Base-by-base conservation (phyloP, 2,329 filamentous ascomycete species). In the Xylaria digitata region DNA sequence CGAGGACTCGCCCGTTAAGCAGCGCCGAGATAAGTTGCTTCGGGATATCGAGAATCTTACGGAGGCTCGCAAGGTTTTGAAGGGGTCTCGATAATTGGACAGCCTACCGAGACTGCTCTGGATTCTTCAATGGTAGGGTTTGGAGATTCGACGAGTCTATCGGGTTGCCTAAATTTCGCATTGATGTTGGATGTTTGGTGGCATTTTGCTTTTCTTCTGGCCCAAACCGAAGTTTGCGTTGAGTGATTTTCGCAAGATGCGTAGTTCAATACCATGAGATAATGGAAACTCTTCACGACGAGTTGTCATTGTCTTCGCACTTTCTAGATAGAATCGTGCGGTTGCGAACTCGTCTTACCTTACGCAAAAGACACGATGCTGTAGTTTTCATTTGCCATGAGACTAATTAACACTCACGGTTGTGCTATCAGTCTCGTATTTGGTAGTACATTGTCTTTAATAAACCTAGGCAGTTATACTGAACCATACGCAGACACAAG, bases 1-100 rank as follows among this genome's bases (percentile, higher is more conserved):
- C 0, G 89, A 92, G 72, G 85, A 87, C 23, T 73, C 75, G 0
- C 72, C 72, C 0, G 76, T 80, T 0, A 80, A 78, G 50, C 76
- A 78, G 6, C 78, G 77, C 40, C 80, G 88, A 2, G 73, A 75
- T 34, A 78, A 78, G 40, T 71, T 90, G 15, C 74, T 69, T 0
- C 79, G 77, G 1, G 82, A 88, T 61, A 80, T 87, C 1, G 70
- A 78, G 32, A 83, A 80, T 8, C 74, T 87, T 15, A 77, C 82
- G 61, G 73, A 76, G 17, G 82, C 80, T 0, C 67, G 74, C 34
- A 71, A 70, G 32, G 73, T 77, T 6, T 50, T 77, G 67, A 75
- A 66, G 57, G 75, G 75, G 8, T 69, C 71, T 15, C 59, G 54
- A 40, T 75, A 37, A 71, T 23, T 49, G 11, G 6, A 42, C 19